Base-by-base conservation (phyloP, 768 basidiomycete genomes). In the Lentinula sp. region DNA sequence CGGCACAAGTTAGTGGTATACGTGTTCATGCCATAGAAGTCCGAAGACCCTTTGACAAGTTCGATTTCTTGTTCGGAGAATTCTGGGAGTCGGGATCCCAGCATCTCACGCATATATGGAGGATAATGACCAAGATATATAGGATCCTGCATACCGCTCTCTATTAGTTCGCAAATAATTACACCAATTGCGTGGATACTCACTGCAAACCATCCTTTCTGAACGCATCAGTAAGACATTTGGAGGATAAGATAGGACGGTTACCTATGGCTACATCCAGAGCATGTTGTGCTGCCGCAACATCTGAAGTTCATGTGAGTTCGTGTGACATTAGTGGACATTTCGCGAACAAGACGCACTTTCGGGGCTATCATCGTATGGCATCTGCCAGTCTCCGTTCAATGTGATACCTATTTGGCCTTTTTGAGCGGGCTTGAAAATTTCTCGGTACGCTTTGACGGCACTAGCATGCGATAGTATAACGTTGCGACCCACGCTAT, bases 391-490 rank as follows among this genome's bases (percentile, higher is more conserved):
- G 69, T 89, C 86, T 10, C 88, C 86, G 65, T 90, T 90, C 49
- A 91, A 76, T 0, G 90, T 91, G 67, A 92, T 90, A n/a, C 88
- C 89, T 65, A 91, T 88, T 64, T 79, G 74, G 23, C 88, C 91
- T 9, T 80, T 76, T 69, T 90, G 88, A 1, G 63, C 70, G 3
- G 78, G 64, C 72, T 88, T 85, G 79, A 84, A 91, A 55, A 85
- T 72, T 33, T 85, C 79, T 33, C 86, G 83, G 68, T 90, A 91
- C 12, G 85, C 65, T 67, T 88, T 84, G 50, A 83, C 82, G 18
- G 85, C 85, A 62, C 80, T 68, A 0, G 88, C 90, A 65, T 91
- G 91, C 1, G 90, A 78, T 28, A 90, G 74, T 46, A 91, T 85
- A 57, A 89, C 70, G 65, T 73, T 80, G 70, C 89, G 89, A 3